Conservation (phyloP, 208 protist genomes). For the Wallacemonas sp. region DNA sequence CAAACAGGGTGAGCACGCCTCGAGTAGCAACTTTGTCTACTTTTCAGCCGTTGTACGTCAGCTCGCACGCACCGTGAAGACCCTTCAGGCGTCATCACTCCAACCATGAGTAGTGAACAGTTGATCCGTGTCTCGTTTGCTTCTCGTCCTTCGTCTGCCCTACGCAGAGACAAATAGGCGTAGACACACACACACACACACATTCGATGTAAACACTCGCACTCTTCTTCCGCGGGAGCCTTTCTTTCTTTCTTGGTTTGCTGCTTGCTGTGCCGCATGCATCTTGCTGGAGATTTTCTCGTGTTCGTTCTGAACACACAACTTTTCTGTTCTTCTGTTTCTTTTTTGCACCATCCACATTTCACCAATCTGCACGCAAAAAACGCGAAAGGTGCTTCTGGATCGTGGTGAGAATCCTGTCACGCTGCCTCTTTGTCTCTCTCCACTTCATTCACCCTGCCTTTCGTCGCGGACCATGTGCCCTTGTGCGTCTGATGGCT, state of each 20-base stretch:
- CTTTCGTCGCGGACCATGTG: neutral
- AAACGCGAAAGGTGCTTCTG: too few relatives aligned
- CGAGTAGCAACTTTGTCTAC: conserved; percentile 90
- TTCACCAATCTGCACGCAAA: too few relatives aligned
- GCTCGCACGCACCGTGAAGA: conserved; percentile 44
- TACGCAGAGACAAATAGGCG: too few relatives aligned
- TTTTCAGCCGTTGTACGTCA: conserved; percentile 80
- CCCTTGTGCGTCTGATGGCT: too few relatives aligned
- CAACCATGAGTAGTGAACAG: too few relatives aligned
- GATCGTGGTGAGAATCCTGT: too few relatives aligned
- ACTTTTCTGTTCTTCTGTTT: conserved; percentile 17
- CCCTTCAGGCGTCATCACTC: neutral
- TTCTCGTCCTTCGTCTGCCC: too few relatives aligned
- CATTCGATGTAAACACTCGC: neutral
- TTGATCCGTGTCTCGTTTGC: too few relatives aligned
- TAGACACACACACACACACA: conserved; percentile 7
- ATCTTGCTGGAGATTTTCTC: too few relatives aligned
- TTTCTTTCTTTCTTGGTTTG: too few relatives aligned
- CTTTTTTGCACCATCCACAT: too few relatives aligned
- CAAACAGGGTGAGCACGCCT: conserved; percentile 81
- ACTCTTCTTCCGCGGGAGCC: neutral
- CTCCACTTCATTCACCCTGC: neutral
- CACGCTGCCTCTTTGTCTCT: neutral
- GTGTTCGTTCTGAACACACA: neutral
- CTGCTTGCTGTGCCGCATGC: too few relatives aligned